Conservation (phyloP, 441 rosid genomes). For the Eutrema salsugineum region DNA sequence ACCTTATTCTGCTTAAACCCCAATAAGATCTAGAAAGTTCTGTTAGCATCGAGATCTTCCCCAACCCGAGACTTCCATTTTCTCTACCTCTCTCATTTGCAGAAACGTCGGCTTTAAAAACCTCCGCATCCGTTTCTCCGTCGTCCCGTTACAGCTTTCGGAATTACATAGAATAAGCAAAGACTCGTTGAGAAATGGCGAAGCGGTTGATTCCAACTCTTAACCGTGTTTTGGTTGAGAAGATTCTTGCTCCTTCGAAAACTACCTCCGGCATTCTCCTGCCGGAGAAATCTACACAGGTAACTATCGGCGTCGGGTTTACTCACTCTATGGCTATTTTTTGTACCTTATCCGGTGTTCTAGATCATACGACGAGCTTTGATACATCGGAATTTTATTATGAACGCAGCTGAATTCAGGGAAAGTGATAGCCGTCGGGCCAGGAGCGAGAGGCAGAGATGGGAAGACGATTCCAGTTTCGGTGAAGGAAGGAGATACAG, state of each 20-base stretch:
- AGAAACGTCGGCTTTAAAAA: neutral
- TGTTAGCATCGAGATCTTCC: neutral
- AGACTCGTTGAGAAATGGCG: conserved; percentile 43
- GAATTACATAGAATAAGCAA: neutral
- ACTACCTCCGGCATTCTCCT: conserved; percentile 64
- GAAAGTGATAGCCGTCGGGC: conserved; percentile 59
- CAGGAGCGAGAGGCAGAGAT: conserved; percentile 45
- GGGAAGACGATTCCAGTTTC: conserved; percentile 47
- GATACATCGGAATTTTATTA: neutral
- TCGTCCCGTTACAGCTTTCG: neutral
- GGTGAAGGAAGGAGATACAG: conserved; percentile 69
- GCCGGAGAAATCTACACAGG: conserved; percentile 67
- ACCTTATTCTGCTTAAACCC: neutral
- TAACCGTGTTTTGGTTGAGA: conserved; percentile 66
- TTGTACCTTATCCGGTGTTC: neutral
- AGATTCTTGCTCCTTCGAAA: conserved; percentile 61
- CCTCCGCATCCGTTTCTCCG: too few relatives aligned
- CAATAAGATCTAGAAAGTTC: neutral
- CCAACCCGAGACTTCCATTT: neutral
- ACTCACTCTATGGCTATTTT: neutral
- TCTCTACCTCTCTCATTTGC: neutral
- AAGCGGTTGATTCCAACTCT: conserved; percentile 68
- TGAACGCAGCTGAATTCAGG: conserved; percentile 61
- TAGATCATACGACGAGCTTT: neutral
- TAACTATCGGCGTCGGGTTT: neutral